Conservation (phyloP, 495 filamentous ascomycete genomes). For the Penicillium waksmanii region DNA sequence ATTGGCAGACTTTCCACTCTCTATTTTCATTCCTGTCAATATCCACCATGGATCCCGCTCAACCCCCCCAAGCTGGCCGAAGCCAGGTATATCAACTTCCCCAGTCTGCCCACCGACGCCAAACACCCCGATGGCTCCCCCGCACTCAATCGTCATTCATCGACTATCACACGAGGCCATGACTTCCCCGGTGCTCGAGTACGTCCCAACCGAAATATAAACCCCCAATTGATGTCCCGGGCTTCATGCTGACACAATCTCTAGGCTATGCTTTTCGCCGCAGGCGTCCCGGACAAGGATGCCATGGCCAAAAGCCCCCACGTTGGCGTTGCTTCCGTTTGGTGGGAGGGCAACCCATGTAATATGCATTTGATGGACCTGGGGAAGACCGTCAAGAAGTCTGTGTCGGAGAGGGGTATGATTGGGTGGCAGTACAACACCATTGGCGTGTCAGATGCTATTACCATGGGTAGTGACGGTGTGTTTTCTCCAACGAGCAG, state of each 20-base stretch:
- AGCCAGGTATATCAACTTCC: slow-evolving; percentile 66
- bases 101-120: slow-evolving; percentile 57
- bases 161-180: slow-evolving; percentile 76
- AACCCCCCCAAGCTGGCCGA: slow-evolving; percentile 36
- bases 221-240: background rate
- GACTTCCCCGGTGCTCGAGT: slow-evolving; percentile 94
- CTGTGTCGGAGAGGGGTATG: slow-evolving; percentile 81
- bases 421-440: slow-evolving; percentile 95
- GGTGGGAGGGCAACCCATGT: slow-evolving; percentile 98
- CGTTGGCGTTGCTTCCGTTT: slow-evolving; percentile 86
- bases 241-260: slow-evolving; percentile 9
- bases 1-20: slow-evolving; percentile 1
- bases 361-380: slow-evolving; percentile 80
- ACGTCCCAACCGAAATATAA: slow-evolving; percentile 16
- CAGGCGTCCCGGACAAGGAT: slow-evolving; percentile 80
- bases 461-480: slow-evolving; percentile 97
- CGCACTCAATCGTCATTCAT: slow-evolving; percentile 71
- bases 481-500: slow-evolving; percentile 18
- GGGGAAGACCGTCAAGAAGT: slow-evolving; percentile 85
- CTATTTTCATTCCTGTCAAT: background rate
- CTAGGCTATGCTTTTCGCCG: slow-evolving; percentile 94
- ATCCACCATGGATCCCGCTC: slow-evolving; percentile 29
- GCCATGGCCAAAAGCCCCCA: slow-evolving; percentile 91
- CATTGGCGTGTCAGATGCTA: slow-evolving; percentile 89
- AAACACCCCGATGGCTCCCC: slow-evolving; percentile 63